Conservation (phyloP, 768 basidiomycete genomes). For the Xerocomellus amylosporus region DNA sequence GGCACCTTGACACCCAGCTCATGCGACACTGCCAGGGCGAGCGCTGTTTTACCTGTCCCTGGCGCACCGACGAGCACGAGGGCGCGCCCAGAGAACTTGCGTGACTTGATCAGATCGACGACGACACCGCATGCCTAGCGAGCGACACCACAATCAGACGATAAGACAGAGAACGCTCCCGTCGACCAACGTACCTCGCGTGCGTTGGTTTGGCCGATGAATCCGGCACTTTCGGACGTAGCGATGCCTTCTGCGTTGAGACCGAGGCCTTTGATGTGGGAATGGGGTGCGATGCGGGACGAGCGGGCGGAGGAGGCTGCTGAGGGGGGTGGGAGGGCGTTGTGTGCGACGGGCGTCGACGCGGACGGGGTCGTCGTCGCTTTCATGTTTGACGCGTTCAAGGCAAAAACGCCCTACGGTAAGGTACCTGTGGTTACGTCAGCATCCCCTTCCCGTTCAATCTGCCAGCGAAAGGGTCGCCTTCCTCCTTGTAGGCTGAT, state of each 20-base stretch:
- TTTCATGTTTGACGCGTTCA: slow-evolving; percentile 29
- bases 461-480: too few species aligned
- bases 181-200: slow-evolving; percentile 64
- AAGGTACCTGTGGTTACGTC: slow-evolving; percentile 4
- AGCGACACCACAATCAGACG: too few species aligned
- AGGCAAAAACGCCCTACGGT: too few species aligned
- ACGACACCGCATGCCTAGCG: slow-evolving; percentile 85
- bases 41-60: slow-evolving; percentile 96
- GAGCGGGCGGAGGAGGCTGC: slow-evolving; percentile 60
- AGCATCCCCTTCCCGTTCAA: background rate
- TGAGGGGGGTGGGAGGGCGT: slow-evolving; percentile 68
- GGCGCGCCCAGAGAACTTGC: slow-evolving; percentile 92
- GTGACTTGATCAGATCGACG: slow-evolving; percentile 84
- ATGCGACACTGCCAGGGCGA: slow-evolving; percentile 92
- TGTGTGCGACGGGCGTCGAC: slow-evolving; percentile 63
- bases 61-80: slow-evolving; percentile 92
- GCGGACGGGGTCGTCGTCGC: slow-evolving; percentile 45
- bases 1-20: slow-evolving; percentile 94
- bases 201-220: slow-evolving; percentile 86
- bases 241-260: slow-evolving; percentile 83
- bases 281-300: slow-evolving; percentile 86
- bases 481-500: too few species aligned
- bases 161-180: too few species aligned
- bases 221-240: slow-evolving; percentile 70
- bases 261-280: slow-evolving; percentile 96